phyloP scores from a whole-genome alignment of 495 filamentous ascomycete genomes.

The Daldinia bambusicola region DNA sequence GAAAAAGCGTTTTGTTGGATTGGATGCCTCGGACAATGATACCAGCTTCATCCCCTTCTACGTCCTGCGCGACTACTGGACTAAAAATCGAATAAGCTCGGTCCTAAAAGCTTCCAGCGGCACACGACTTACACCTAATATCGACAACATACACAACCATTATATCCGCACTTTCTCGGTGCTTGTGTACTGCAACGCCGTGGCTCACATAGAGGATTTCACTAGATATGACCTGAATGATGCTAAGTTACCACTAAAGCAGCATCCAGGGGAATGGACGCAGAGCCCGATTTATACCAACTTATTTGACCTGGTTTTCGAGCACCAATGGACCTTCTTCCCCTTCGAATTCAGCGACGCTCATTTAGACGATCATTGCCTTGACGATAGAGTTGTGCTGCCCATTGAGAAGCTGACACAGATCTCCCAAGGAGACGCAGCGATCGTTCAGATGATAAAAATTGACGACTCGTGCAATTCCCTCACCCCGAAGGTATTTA shows the following conservation, averaged over 20 bases:
- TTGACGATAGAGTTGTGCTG: slow-evolving; percentile 34
- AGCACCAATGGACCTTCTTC: too few relatives aligned
- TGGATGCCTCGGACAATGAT: slow-evolving; percentile 19
- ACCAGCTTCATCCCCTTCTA: slow-evolving; percentile 13
- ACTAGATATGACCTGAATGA: too few relatives aligned
- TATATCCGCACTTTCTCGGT: too few relatives aligned
- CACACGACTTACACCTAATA: slow-evolving; percentile 14
- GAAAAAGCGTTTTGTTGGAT: slow-evolving; percentile 5
- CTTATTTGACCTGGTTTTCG: too few relatives aligned
- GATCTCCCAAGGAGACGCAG: slow-evolving; percentile 28
- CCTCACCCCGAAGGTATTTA: slow-evolving; percentile 10
- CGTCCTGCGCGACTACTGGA: slow-evolving; percentile 34
- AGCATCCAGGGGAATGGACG: too few relatives aligned
- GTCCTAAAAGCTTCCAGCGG: slow-evolving; percentile 21
- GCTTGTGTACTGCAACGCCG: too few relatives aligned
- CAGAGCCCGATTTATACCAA: too few relatives aligned
- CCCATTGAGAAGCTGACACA: slow-evolving; percentile 43
- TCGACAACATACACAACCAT: not conserved
- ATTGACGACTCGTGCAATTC: slow-evolving; percentile 48
- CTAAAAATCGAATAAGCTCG: slow-evolving; percentile 10
- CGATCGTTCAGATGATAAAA: slow-evolving; percentile 40
- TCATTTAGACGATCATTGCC: too few relatives aligned
- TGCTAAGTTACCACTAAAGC: too few relatives aligned
- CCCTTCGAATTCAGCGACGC: too few relatives aligned
- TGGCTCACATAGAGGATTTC: too few relatives aligned